Evolutionary conservation across 192 early-diverging fungal genomes (phyloP).

Genomic region (Backusella sp.): DNA sequence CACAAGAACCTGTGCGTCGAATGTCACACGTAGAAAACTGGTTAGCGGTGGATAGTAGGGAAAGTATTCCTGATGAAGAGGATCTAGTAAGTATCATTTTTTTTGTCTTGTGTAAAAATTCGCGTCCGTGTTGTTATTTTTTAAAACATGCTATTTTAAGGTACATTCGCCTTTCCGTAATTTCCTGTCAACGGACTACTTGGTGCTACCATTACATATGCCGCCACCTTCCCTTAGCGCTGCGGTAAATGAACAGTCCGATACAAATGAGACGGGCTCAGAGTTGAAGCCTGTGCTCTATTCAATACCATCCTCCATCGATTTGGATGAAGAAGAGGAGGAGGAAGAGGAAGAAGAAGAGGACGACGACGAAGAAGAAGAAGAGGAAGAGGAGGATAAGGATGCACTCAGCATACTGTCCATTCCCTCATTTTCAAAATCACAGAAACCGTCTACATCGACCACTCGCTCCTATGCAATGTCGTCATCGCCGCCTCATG

Average conservation of each 20-base stretch:
- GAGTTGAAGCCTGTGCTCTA: background rate
- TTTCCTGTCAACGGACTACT: slow-evolving; percentile 29
- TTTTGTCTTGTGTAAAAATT: background rate
- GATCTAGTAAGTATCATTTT: slow-evolving; percentile 22
- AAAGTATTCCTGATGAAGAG: slow-evolving; percentile 34
- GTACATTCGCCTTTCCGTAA: slow-evolving; percentile 22
- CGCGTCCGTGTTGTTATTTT: too few relatives aligned
- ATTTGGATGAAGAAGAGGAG: background rate
- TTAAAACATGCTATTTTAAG: background rate
- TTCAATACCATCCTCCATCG: background rate
- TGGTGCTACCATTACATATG: slow-evolving; percentile 33
- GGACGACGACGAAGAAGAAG: background rate
- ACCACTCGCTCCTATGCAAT: slow-evolving; percentile 26
- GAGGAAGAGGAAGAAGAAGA: background rate
- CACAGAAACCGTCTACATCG: slow-evolving; percentile 13
- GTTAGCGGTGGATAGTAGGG: slow-evolving; percentile 31
- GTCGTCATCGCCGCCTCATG: slow-evolving; percentile 24
- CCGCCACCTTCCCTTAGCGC: slow-evolving; percentile 31
- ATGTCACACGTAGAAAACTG: slow-evolving; percentile 36
- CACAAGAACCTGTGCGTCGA: background rate
- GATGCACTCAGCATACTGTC: background rate
- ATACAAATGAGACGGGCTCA: background rate
- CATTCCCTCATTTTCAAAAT: slow-evolving; percentile 23
- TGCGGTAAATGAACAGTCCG: background rate
- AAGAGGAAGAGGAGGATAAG: background rate